Conservation (phyloP, 1,284 basidiomycete species). For the Marasmius fiardii region DNA sequence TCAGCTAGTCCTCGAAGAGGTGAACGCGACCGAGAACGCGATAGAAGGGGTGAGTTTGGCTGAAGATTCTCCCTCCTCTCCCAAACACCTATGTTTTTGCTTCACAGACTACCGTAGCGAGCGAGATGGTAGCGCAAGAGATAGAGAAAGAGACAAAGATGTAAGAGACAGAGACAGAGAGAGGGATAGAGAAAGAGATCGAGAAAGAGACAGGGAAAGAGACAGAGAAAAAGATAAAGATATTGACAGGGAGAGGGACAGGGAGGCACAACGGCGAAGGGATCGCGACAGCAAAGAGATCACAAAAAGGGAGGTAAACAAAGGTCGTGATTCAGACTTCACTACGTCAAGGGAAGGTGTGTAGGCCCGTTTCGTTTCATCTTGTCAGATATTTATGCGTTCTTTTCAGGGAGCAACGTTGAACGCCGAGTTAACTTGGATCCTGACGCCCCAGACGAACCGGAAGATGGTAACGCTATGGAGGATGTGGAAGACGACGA, state of each 20-base stretch:
- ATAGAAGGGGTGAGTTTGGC: constrained; percentile 26
- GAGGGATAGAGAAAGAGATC: constrained; percentile 26
- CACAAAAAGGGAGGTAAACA: constrained; percentile 32
- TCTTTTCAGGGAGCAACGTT: constrained; percentile 13
- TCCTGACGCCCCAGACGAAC: constrained; percentile 33
- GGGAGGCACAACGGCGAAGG: constrained; percentile 29
- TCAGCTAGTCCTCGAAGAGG: constrained; percentile 66
- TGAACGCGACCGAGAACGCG: constrained; percentile 41
- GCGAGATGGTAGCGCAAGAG: constrained; percentile 25
- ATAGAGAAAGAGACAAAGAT: constrained; percentile 30
- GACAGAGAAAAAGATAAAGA: constrained; percentile 35
- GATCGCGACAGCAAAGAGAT: constrained; percentile 23
- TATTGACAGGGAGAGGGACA: constrained; percentile 36
- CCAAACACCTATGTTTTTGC: not conserved
- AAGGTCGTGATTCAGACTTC: constrained; percentile 15
- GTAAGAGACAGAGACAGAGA: constrained; percentile 24
- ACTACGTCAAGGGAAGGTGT: not conserved
- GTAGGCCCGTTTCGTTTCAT: not conserved
- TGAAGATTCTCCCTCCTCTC: too few species aligned
- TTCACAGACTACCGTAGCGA: constrained; percentile 22
- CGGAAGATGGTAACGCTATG: constrained; percentile 60
- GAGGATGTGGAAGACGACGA: constrained; percentile 71
- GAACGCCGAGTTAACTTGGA: constrained; percentile 33
- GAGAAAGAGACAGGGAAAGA: constrained; percentile 25
- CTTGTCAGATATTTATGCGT: not conserved